A percentile compares a stretch with the other conserved stretches of the same genome.
Conservation (phyloP, 2,329 filamentous ascomycete genomes). For the Xylaria digitata region DNA sequence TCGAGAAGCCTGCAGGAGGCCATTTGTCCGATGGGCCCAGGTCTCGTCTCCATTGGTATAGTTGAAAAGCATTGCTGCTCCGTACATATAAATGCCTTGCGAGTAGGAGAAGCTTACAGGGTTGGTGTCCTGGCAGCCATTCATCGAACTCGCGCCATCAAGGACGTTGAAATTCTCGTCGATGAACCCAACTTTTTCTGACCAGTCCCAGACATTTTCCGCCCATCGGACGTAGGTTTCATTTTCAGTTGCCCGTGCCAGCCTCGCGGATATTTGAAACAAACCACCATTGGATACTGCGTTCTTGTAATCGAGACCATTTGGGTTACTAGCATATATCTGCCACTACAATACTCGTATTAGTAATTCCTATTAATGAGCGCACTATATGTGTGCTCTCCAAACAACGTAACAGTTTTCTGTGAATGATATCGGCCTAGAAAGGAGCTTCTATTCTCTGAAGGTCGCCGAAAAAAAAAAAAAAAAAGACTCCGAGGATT, state of each 20-base stretch:
- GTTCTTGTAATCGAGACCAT: conserved; percentile 86
- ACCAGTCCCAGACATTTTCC: conserved; percentile 74
- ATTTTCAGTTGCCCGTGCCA: conserved; percentile 76
- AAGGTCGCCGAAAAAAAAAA: too few species aligned
- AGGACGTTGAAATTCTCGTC: conserved; percentile 65
- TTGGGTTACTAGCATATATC: conserved; percentile 78
- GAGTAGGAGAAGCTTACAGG: conserved; percentile 73
- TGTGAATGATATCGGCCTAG: too few species aligned
- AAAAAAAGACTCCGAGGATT: too few species aligned
- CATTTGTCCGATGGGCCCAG: conserved; percentile 66
- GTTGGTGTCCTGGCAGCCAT: conserved; percentile 66
- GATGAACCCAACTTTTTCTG: conserved; percentile 66
- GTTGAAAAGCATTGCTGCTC: conserved; percentile 72
- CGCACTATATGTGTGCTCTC: too few species aligned
- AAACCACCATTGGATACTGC: conserved; percentile 83
- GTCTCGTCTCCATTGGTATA: conserved; percentile 60
- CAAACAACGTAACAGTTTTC: too few species aligned
- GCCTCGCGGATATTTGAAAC: conserved; percentile 81
- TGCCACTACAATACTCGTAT: conserved; percentile 67
- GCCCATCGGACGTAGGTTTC: conserved; percentile 75
- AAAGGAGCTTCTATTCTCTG: too few species aligned
- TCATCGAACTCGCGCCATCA: conserved; percentile 68
- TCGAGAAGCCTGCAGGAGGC: conserved; percentile 62
- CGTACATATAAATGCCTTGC: conserved; percentile 73
- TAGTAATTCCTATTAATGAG: too few species aligned